Conservation (phyloP, 306 rosid genomes). For the Casuarina cunninghamiana region DNA sequence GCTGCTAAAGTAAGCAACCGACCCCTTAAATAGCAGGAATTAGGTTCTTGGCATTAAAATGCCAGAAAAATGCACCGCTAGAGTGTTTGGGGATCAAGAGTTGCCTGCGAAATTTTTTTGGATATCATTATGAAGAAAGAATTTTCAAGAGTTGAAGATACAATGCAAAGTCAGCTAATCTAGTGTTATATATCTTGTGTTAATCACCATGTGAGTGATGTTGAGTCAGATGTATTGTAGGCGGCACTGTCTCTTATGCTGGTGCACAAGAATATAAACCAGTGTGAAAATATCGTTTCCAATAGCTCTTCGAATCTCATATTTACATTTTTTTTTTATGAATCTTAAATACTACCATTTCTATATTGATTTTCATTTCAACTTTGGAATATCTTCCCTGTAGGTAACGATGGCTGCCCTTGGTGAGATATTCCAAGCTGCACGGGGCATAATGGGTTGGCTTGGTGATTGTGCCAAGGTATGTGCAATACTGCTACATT, state of each 20-base stretch:
- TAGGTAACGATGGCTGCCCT: conserved; percentile 92
- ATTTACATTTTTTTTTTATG: neutral
- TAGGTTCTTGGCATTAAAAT: conserved; percentile 15
- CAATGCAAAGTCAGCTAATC: neutral
- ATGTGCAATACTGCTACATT: conserved; percentile 20
- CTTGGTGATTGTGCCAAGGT: conserved; percentile 94
- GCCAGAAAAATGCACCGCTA: conserved; percentile 12
- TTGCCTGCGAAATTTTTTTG: neutral
- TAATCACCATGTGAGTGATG: neutral
- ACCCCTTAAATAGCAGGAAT: conserved; percentile 7
- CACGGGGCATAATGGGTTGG: conserved; percentile 84
- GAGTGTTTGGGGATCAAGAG: neutral
- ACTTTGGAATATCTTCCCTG: conserved; percentile 14
- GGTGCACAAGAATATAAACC: neutral
- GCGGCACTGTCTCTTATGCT: neutral
- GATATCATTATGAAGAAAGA: conserved; percentile 8
- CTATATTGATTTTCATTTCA: conserved; percentile 3
- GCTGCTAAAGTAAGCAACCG: conserved; percentile 73
- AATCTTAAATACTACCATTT: neutral
- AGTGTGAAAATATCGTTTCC: neutral
- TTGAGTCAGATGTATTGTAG: neutral
- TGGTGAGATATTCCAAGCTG: conserved; percentile 88
- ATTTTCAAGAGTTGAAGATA: neutral
- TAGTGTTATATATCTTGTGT: neutral
- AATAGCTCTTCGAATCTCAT: neutral